phyloP scores from a whole-genome alignment of 805 yeast species.

The Candida coquimbonensis region DNA sequence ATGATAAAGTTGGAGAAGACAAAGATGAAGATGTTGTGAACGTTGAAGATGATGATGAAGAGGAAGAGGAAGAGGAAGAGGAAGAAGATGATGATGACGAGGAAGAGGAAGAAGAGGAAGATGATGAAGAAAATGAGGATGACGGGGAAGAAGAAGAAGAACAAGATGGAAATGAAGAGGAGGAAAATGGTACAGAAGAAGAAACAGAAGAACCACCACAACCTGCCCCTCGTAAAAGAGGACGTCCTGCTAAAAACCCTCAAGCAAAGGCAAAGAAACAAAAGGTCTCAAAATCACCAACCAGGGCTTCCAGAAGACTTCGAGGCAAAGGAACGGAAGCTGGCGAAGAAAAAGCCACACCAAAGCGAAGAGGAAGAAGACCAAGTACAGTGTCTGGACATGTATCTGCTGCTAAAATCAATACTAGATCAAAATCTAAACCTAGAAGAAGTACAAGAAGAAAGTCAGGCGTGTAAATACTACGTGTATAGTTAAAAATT shows the following conservation, averaged over 20 bases:
- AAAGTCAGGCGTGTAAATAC: background rate
- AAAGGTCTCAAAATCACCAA: background rate
- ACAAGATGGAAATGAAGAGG: conserved; percentile 1
- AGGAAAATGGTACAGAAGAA: conserved; percentile 6
- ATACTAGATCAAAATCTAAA: conserved; percentile 9
- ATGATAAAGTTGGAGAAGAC: background rate
- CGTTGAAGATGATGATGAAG: conserved; percentile 5
- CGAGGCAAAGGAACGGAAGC: conserved; percentile 11
- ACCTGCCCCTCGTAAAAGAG: conserved; percentile 2
- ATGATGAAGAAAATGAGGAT: conserved; percentile 2
- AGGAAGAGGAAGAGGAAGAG: conserved; percentile 4
- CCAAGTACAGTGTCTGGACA: background rate
- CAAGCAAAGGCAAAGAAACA: background rate
- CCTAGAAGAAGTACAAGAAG: conserved; percentile 14
- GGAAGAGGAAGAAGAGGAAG: conserved; percentile 4
- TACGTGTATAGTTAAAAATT: too few species aligned
- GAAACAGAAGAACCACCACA: conserved; percentile 9
- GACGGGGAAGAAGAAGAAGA: conserved; percentile 2
- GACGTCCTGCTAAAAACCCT: conserved; percentile 1
- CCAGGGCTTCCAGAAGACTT: conserved; percentile 1
- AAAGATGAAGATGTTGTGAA: conserved; percentile 8
- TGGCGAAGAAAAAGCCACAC: conserved; percentile 2
- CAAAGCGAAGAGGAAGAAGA: conserved; percentile 2
- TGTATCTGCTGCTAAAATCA: background rate
- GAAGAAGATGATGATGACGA: conserved; percentile 2